These are phyloP conservation scores for Geranium brycei DNA, from an alignment of 345 rosid genomes.

Conservation along the genomic window DNA sequence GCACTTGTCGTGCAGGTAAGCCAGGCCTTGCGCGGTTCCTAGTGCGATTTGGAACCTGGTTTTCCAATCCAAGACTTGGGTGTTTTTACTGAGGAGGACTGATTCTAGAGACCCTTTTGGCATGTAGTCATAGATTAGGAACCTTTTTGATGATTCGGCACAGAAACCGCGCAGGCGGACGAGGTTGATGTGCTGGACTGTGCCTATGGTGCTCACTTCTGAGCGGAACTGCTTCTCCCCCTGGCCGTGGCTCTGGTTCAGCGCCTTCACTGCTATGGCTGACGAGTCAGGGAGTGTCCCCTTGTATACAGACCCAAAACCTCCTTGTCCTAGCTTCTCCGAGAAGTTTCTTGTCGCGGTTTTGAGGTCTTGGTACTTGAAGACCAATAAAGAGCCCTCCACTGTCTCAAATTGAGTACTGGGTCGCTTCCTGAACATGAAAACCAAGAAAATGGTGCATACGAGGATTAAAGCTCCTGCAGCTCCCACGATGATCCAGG, in stretches of 20 bases:
- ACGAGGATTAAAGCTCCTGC: background rate
- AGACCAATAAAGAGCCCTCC: background rate
- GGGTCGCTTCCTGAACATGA: background rate
- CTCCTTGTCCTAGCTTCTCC: slow-evolving; percentile 17
- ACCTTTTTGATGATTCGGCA: slow-evolving; percentile 8
- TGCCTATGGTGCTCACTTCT: slow-evolving; percentile 19
- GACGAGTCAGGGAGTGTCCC: slow-evolving; percentile 12
- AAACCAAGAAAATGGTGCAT: background rate
- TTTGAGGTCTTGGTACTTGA: slow-evolving; percentile 7
- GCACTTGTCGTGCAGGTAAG: slow-evolving; percentile 18
- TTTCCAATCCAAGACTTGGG: slow-evolving; percentile 3
- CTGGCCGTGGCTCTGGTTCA: slow-evolving; percentile 6
- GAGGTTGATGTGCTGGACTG: slow-evolving; percentile 16
- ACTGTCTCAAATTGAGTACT: background rate
- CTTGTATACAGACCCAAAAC: slow-evolving; percentile 19
- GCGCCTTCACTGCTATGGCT: slow-evolving; percentile 18
- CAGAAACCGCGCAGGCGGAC: slow-evolving; percentile 15
- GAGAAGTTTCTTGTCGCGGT: slow-evolving; percentile 12
- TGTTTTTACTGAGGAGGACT: background rate
- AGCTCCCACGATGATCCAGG: background rate
- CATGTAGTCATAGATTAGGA: slow-evolving; percentile 15
- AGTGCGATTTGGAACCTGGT: slow-evolving; percentile 14
- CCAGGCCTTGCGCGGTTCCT: slow-evolving; percentile 9
- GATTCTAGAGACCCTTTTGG: slow-evolving; percentile 9
- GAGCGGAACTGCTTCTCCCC: slow-evolving; percentile 15